Conservation (phyloP, 139 green algal species). For the Gonium pectorale region DNA sequence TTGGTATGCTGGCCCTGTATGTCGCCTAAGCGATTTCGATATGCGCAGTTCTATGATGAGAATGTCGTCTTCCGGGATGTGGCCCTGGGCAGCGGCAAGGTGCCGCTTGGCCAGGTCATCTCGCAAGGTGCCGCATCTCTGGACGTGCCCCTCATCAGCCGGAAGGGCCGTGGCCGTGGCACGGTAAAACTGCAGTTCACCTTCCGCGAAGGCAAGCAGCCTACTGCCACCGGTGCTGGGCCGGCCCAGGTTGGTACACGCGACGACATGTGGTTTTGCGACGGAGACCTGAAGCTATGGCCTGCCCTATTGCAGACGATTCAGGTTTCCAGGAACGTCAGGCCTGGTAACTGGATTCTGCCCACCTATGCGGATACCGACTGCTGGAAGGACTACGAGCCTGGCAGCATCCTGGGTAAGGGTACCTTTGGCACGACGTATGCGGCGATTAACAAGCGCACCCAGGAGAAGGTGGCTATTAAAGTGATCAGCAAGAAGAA, state of each 20-base stretch:
- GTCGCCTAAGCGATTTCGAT: too few relatives aligned
- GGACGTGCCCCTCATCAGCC: conserved; percentile 38
- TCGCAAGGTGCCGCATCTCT: background rate
- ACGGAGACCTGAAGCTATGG: background rate
- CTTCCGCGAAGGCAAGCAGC: conserved; percentile 46
- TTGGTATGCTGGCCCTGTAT: background rate
- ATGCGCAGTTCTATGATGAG: conserved; percentile 61
- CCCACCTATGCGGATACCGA: conserved; percentile 64
- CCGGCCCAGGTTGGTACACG: too few relatives aligned
- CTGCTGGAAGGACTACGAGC: conserved; percentile 71
- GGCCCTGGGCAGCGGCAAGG: conserved; percentile 52
- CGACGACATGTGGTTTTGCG: too few relatives aligned
- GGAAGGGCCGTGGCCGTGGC: conserved; percentile 47
- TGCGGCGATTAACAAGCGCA: conserved; percentile 63
- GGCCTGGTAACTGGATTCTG: conserved; percentile 60
- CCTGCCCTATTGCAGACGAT: background rate
- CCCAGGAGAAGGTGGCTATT: conserved; percentile 52
- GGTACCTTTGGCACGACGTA: conserved; percentile 81
- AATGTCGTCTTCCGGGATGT: conserved; percentile 58
- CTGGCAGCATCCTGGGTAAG: conserved; percentile 73
- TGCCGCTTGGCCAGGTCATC: background rate
- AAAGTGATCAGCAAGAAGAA: conserved; percentile 94
- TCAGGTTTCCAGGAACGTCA: conserved; percentile 9
- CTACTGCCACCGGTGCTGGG: background rate
- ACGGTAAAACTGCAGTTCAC: conserved; percentile 39